Evolutionary conservation across 345 rosid genomes (phyloP), one percentile per base, ranked within the genome.

Genomic region (Lepidium sativum): DNA sequence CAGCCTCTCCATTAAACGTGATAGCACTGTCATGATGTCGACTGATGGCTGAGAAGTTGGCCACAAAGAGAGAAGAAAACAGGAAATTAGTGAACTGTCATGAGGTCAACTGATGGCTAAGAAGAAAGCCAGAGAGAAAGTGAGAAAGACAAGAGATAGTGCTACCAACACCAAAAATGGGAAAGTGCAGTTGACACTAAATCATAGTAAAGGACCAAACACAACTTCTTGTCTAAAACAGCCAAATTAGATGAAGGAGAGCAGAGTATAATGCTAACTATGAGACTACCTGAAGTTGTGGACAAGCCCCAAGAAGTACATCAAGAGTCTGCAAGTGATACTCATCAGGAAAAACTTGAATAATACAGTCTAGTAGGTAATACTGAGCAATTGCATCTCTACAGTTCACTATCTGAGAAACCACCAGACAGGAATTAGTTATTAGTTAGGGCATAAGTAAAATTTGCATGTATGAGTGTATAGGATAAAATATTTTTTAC

Each of bases 301-400:
- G 99, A 70, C 83, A 95, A 55, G 92, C 99, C 71, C 89, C 84
- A 80, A 95, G 77, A 71, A 95, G 78, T 56, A 88, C 68, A 72
- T 95, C 99, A 76, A 95, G 95, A 65, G 99, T 95, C 72, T 91
- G 99, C 81, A 95, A 84, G 75, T 94, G 99, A 81, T 95, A 86
- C 76, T 95, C 99, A 67, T 95, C 99, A 15, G 99, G 96, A 71
- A 95, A 95, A 48, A 95, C 99, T 83, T 95, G 99, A 77, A 95
- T 95, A 59, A 95, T 81, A 81, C 99, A 95, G 84, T 95, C 96
- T 96, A 91, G 85, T 68, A 95, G 80, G 75, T 95, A 91, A 72
- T 77, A 86, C 55, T 95, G 99, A 16, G 97, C 97, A 75, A 91
- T 67, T 63, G 91, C 97, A 75, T 91, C 99, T 83, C 85, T 91